Evolutionary conservation across 2,329 filamentous ascomycete genomes (phyloP).

Genomic region (Talaromyces sp.): DNA sequence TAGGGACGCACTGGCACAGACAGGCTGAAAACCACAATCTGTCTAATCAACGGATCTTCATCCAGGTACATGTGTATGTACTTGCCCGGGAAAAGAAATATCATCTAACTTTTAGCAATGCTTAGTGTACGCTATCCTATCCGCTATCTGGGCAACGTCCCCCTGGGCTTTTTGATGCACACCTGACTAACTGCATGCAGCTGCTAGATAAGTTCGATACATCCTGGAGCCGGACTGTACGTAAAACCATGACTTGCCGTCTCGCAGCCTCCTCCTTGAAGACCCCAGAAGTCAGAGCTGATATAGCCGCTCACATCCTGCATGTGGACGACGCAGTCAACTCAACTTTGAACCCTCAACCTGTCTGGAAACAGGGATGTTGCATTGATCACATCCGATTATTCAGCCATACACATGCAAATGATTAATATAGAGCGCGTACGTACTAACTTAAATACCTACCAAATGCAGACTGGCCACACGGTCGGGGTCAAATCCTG

Average conservation of each 20-base stretch:
- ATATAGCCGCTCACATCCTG: constrained; percentile 5
- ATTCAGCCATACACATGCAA: background rate
- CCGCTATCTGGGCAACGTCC: background rate
- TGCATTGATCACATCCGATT: background rate
- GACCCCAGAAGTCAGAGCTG: background rate
- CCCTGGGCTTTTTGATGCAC: background rate
- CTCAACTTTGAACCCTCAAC: background rate
- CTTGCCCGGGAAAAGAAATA: background rate
- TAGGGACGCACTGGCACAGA: constrained; percentile 5
- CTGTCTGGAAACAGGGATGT: background rate
- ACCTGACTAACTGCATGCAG: constrained; percentile 4
- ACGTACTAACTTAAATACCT: background rate
- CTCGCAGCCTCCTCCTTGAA: background rate
- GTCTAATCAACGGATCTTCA: background rate
- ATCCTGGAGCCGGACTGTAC: background rate
- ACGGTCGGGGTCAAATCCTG: constrained; percentile 5
- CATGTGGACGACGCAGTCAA: background rate
- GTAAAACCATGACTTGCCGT: background rate
- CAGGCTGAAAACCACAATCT: background rate
- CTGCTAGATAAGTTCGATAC: background rate
- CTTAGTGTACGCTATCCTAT: background rate
- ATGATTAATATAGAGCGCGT: background rate
- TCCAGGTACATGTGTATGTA: background rate
- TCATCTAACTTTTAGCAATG: background rate
- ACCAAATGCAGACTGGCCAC: background rate